Percentiles rank a stretch among this genome's conserved stretches.
phyloP scores from a whole-genome alignment of 179 eudicot species.

The Patellifolia procumbens region DNA sequence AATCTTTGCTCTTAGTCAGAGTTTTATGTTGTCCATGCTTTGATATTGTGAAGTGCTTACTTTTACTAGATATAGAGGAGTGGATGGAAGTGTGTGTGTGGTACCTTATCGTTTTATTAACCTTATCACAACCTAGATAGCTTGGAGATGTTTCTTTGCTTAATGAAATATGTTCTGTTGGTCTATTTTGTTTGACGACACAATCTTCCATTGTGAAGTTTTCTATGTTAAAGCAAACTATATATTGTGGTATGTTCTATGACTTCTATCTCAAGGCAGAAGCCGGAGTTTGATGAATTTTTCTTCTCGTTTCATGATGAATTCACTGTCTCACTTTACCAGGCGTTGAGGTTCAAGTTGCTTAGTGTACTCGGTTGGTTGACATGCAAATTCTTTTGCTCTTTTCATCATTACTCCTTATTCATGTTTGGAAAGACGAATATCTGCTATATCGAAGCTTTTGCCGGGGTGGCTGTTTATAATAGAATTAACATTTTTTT shows the following conservation, averaged over 20 bases:
- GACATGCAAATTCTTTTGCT: neutral
- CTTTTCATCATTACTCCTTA: neutral
- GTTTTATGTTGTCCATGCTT: neutral
- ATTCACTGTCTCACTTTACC: too few species aligned
- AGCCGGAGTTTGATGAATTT: neutral
- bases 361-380: neutral
- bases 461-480: neutral
- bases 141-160: neutral
- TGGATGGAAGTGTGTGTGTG: too few species aligned
- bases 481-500: neutral
- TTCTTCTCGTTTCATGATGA: neutral
- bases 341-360: neutral
- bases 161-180: neutral
- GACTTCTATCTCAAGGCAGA: too few species aligned
- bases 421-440: neutral
- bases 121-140: slow-evolving; percentile 1
- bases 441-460: neutral
- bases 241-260: too few species aligned
- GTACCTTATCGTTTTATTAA: neutral
- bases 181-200: neutral
- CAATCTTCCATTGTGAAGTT: neutral
- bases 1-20: neutral
- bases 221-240: neutral
- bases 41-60: neutral
- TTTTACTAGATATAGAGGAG: neutral